Evolutionary conservation across 192 early-diverging fungal genomes (phyloP).

Genomic region (Coemansia sp.): DNA sequence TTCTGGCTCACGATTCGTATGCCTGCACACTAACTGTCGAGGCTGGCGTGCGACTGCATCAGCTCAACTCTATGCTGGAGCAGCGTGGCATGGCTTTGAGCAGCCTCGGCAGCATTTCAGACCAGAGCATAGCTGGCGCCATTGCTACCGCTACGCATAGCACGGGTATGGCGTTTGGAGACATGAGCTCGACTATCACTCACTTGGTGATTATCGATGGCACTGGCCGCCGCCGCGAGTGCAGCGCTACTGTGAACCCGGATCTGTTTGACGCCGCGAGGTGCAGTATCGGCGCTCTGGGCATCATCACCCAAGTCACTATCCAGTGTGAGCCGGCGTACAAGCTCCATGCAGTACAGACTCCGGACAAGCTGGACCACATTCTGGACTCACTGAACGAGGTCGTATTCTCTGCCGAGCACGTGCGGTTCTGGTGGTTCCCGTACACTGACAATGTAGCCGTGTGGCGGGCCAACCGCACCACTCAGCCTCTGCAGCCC

Average conservation of each 20-base stretch:
- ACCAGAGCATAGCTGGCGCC: constrained; percentile 69
- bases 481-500: constrained; percentile 31
- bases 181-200: constrained; percentile 58
- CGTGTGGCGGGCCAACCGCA: constrained; percentile 67
- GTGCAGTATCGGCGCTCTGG: constrained; percentile 67
- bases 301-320: constrained; percentile 66
- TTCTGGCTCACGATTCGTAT: constrained; percentile 54
- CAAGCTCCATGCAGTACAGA: constrained; percentile 64
- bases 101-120: constrained; percentile 70
- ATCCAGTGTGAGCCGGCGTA: constrained; percentile 67
- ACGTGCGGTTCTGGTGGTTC: constrained; percentile 78
- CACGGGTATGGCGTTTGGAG: constrained; percentile 62
- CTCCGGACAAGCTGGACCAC: constrained; percentile 57
- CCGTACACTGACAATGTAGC: constrained; percentile 70
- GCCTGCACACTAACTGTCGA: constrained; percentile 59
- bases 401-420: constrained; percentile 64
- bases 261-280: constrained; percentile 68
- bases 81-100: constrained; percentile 63
- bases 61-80: constrained; percentile 58
- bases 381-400: constrained; percentile 54
- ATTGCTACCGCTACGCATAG: constrained; percentile 76
- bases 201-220: constrained; percentile 64
- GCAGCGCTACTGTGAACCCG: constrained; percentile 41
- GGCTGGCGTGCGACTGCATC: constrained; percentile 63
- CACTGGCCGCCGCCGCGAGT: constrained; percentile 51